These are phyloP conservation scores for Fraxinus sp. DNA, from an alignment of 305 asterid genomes.

Conservation along the genomic window DNA sequence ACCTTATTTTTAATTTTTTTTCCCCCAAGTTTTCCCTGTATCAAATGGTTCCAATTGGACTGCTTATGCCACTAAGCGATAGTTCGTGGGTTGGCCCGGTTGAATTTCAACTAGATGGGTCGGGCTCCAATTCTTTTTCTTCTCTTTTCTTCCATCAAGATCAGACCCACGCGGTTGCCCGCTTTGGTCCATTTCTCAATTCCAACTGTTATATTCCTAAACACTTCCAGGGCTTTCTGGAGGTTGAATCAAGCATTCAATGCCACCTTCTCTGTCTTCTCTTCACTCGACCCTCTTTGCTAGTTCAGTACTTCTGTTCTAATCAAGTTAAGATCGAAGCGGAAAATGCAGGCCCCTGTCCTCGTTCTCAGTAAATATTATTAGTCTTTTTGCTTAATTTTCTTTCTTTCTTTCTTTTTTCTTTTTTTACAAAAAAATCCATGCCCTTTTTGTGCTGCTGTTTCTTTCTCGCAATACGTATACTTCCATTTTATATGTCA, in stretches of 20 bases:
- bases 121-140: no score
- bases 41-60: no score
- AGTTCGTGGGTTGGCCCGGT: no score
- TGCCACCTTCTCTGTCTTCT: neutral
- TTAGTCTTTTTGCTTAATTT: neutral
- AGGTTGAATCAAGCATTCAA: neutral
- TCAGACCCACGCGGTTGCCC: neutral
- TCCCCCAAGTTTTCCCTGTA: no score
- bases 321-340: neutral
- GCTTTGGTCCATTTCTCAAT: neutral
- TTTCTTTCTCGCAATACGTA: neutral
- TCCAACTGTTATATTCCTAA: neutral
- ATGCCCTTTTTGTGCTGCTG: neutral
- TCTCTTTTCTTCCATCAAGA: no score
- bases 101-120: no score
- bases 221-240: conserved; percentile 18
- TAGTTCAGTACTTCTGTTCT: neutral
- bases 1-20: no score
- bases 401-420: neutral
- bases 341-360: conserved; percentile 48
- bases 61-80: no score
- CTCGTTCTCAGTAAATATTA: conserved; percentile 41
- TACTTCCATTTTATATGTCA: neutral
- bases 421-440: neutral
- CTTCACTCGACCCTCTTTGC: neutral